These are phyloP conservation scores for Mycena leptocephala DNA, from an alignment of 768 basidiomycete genomes.

Conservation along the genomic window DNA sequence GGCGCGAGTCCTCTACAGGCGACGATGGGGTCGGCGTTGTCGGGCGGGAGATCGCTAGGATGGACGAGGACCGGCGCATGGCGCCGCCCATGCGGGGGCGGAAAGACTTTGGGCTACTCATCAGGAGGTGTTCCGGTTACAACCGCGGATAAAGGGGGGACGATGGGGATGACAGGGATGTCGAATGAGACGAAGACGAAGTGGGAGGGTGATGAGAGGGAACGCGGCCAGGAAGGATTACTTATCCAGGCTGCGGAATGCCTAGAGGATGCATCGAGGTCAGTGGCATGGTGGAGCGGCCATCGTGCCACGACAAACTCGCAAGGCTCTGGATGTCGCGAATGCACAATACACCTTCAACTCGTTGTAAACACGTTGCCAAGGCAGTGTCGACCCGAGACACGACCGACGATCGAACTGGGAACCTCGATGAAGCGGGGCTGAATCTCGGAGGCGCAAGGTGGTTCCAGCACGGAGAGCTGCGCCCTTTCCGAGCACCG, in stretches of 20 bases:
- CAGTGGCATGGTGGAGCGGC: slow-evolving; percentile 4
- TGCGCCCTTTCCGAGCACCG: too few relatives aligned
- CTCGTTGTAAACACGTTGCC: slow-evolving; percentile 29
- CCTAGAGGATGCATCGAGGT: slow-evolving; percentile 35
- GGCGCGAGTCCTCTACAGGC: slow-evolving; percentile 22
- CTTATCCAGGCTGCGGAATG: slow-evolving; percentile 27
- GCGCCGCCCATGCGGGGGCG: slow-evolving; percentile 75
- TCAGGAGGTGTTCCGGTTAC: slow-evolving; percentile 27
- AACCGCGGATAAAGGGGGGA: not conserved
- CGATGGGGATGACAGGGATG: not conserved
- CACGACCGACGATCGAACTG: too few relatives aligned
- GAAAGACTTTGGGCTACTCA: slow-evolving; percentile 59
- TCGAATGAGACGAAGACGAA: not conserved
- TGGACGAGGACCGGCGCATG: slow-evolving; percentile 76
- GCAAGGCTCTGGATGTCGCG: slow-evolving; percentile 19
- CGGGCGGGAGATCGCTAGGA: slow-evolving; percentile 56
- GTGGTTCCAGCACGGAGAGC: too few relatives aligned
- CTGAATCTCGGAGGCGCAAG: too few relatives aligned
- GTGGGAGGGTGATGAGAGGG: not conserved
- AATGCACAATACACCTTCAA: slow-evolving; percentile 18
- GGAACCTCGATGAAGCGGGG: too few relatives aligned
- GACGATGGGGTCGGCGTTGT: slow-evolving; percentile 50
- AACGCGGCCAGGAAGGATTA: too few relatives aligned
- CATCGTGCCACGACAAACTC: slow-evolving; percentile 33
- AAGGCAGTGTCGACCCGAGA: not conserved